phyloP scores from a whole-genome alignment of 345 rosid genomes.

The Hypericum perforatum region DNA sequence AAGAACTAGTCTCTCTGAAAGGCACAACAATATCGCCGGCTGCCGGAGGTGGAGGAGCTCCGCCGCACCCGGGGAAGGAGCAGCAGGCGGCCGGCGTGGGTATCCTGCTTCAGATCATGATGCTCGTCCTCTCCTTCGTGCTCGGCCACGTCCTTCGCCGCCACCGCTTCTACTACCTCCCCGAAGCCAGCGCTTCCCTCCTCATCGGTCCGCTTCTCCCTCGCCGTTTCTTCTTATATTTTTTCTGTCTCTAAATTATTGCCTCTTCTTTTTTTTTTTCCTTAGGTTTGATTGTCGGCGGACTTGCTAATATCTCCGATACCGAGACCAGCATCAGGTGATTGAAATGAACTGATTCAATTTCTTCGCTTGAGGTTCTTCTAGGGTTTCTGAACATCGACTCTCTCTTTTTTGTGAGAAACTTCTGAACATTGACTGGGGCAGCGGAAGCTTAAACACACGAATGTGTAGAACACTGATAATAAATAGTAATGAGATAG shows the following conservation, averaged over 20 bases:
- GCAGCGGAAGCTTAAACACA: no score
- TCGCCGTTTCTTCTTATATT: conserved; percentile 9
- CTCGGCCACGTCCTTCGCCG: conserved; percentile 71
- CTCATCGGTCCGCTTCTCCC: no score
- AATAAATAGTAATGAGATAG: no score
- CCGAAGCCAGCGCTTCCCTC: no score
- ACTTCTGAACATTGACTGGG: no score
- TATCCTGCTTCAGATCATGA: conserved; percentile 98
- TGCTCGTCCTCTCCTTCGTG: conserved; percentile 97
- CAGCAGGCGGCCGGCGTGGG: conserved; percentile 99
- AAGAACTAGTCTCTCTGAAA: no score
- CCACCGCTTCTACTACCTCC: no score
- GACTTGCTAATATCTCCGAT: conserved; percentile 79
- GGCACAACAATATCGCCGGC: no score
- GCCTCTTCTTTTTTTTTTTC: not conserved
- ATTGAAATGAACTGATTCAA: not conserved
- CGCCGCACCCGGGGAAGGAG: conserved; percentile 53
- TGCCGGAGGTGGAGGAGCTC: conserved; percentile 16
- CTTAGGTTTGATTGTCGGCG: conserved; percentile 37
- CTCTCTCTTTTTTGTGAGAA: no score
- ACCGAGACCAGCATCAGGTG: conserved; percentile 89
- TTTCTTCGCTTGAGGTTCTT: no score
- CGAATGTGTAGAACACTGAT: no score
- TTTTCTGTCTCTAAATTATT: not conserved
- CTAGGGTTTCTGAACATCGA: not conserved